Evolutionary conservation across 257 asterid genomes (phyloP).

Genomic region (Scutellaria barbata): DNA sequence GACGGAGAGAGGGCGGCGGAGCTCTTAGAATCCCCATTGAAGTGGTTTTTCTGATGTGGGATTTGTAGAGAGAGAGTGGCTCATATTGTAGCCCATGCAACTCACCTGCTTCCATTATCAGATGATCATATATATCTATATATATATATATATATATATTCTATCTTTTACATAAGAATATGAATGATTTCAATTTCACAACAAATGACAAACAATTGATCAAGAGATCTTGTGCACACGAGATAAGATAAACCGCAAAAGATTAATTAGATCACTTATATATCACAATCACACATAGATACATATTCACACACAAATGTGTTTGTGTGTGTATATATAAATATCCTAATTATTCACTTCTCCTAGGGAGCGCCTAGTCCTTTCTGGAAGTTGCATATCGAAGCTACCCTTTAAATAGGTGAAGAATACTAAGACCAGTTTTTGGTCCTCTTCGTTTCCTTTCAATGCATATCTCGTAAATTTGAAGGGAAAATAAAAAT

Average conservation of each 20-base stretch:
- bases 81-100: slow-evolving; percentile 35
- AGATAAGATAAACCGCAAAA: not conserved
- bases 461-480: too few relatives aligned
- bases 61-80: slow-evolving; percentile 35
- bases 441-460: too few relatives aligned
- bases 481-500: too few relatives aligned
- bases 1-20: slow-evolving; percentile 43
- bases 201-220: too few relatives aligned
- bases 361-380: not conserved
- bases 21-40: slow-evolving; percentile 48
- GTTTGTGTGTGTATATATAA: not conserved
- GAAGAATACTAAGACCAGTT: not conserved
- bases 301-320: too few relatives aligned
- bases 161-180: not conserved
- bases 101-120: slow-evolving; percentile 44
- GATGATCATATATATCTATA: not conserved
- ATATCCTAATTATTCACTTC: not conserved
- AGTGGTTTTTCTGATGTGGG: slow-evolving; percentile 35
- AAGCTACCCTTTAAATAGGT: slow-evolving; percentile 25
- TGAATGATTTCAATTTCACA: not conserved
- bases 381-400: not conserved
- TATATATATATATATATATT: too few relatives aligned
- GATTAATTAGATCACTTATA: too few relatives aligned
- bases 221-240: not conserved
- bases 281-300: too few relatives aligned